These are phyloP conservation scores for Suillus discolor DNA, from an alignment of 768 basidiomycete genomes.

Conservation along the genomic window DNA sequence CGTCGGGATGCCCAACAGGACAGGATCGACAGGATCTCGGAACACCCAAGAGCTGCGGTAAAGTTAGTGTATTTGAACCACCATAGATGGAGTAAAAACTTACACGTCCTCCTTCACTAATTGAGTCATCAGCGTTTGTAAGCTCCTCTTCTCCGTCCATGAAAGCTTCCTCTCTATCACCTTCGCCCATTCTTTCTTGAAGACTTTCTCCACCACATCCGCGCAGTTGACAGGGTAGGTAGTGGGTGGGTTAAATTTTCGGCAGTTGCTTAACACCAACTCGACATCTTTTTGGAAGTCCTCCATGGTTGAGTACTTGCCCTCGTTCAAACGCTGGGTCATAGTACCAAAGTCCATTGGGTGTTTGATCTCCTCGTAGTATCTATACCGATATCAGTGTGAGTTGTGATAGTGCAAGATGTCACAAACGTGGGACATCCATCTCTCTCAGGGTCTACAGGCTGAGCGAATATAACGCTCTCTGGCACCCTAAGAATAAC, in stretches of 20 bases:
- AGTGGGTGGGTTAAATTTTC: conserved; percentile 85
- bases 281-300: conserved; percentile 79
- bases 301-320: conserved; percentile 78
- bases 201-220: conserved; percentile 70
- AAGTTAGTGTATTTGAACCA: conserved; percentile 4
- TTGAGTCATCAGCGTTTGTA: conserved; percentile 69
- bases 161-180: conserved; percentile 70
- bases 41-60: conserved; percentile 69
- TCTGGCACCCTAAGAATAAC: conserved; percentile 63
- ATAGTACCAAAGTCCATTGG: conserved; percentile 97
- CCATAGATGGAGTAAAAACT: conserved; percentile 25
- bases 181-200: conserved; percentile 88
- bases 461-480: conserved; percentile 70
- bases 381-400: conserved; percentile 48
- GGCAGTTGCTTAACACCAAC: conserved; percentile 87
- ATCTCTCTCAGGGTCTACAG: conserved; percentile 82
- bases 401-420: background rate
- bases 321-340: conserved; percentile 60
- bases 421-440: conserved; percentile 87
- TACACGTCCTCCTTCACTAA: conserved; percentile 71
- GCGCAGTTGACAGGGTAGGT: conserved; percentile 77
- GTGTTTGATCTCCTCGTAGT: conserved; percentile 86
- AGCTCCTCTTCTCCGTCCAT: conserved; percentile 76
- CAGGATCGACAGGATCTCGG: conserved; percentile 88
- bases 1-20: conserved; percentile 77